Percentiles rank a stretch among this genome's conserved stretches.
Conservation (phyloP, 2,329 filamentous ascomycete species). For the Cladophialophora carrionii region DNA sequence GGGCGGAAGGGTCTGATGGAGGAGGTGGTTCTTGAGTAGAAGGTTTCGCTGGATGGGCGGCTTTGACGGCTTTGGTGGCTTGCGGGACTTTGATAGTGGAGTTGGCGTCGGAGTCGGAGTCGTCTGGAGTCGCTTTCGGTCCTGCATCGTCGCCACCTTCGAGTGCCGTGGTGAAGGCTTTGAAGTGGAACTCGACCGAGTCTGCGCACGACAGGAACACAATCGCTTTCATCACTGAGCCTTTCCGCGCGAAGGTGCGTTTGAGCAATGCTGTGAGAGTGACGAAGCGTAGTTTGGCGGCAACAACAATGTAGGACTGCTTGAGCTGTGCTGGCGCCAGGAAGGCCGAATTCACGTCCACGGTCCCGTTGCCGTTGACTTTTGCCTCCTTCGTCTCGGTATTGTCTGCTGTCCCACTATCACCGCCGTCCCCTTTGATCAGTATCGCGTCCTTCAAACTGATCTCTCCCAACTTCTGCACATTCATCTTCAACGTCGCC, state of each 20-base stretch:
- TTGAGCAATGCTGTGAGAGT: conserved; percentile 83
- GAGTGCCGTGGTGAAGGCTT: conserved; percentile 64
- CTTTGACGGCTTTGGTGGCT: conserved; percentile 9
- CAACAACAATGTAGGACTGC: conserved; percentile 84
- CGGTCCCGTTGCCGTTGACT: conserved; percentile 51
- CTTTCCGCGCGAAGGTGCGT: conserved; percentile 82
- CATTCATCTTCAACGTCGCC: conserved; percentile 96
- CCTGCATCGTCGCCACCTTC: conserved; percentile 39
- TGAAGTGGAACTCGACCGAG: conserved; percentile 94
- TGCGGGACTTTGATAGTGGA: conserved; percentile 28
- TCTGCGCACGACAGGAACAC: conserved; percentile 97
- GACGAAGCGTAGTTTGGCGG: conserved; percentile 87
- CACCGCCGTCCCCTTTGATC: conserved; percentile 68
- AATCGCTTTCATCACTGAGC: conserved; percentile 94
- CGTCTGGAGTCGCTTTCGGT: conserved; percentile 24
- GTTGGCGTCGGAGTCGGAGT: conserved; percentile 11
- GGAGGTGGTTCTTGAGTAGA: background rate
- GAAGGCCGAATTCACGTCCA: conserved; percentile 61
- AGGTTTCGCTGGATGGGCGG: background rate
- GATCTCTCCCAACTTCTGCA: conserved; percentile 90
- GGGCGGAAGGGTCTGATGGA: conserved; percentile 55
- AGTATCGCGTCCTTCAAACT: conserved; percentile 91
- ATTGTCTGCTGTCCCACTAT: conserved; percentile 50
- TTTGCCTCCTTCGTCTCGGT: conserved; percentile 41
- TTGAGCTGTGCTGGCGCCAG: conserved; percentile 89